Percentiles rank a stretch among this genome's conserved stretches.
Evolutionary conservation across 495 filamentous ascomycete genomes (phyloP).

Genomic region (Hyaloscypha bicolor): DNA sequence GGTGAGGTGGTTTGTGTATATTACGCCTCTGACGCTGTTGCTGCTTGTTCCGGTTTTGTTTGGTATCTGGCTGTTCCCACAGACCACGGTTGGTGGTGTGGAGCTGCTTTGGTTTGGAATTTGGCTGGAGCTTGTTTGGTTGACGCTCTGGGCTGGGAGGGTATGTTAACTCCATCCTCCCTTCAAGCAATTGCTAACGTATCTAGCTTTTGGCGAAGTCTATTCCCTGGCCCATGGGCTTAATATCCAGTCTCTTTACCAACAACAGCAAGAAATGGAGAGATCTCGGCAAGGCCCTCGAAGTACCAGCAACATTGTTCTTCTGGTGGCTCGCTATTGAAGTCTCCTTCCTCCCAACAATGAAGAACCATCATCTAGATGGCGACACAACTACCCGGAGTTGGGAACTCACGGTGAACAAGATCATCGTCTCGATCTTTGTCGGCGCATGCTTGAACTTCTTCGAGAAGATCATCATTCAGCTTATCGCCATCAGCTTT

Average conservation of each 20-base stretch:
- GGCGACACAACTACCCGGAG: constrained; percentile 50
- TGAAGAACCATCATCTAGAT: constrained; percentile 74
- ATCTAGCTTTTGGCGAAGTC: constrained; percentile 70
- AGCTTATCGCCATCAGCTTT: constrained; percentile 92
- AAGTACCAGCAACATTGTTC: constrained; percentile 84
- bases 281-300: constrained; percentile 84
- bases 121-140: constrained; percentile 93
- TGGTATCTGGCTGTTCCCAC: constrained; percentile 64
- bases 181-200: background rate
- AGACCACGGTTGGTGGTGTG: constrained; percentile 75
- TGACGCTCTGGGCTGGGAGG: constrained; percentile 83
- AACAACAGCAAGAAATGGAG: constrained; percentile 89
- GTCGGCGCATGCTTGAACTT: constrained; percentile 80
- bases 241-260: constrained; percentile 76
- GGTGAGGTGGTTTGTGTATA: constrained; percentile 86
- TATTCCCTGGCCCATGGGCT: constrained; percentile 66
- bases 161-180: constrained; percentile 40
- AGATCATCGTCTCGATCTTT: constrained; percentile 83
- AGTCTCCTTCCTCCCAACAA: constrained; percentile 67
- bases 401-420: constrained; percentile 84
- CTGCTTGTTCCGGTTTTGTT: constrained; percentile 82
- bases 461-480: constrained; percentile 90
- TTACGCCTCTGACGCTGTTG: constrained; percentile 71
- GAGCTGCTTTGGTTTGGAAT: constrained; percentile 87
- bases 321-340: constrained; percentile 90